Base-by-base conservation (phyloP, 768 basidiomycete genomes). In the Mycena capillaripes region DNA sequence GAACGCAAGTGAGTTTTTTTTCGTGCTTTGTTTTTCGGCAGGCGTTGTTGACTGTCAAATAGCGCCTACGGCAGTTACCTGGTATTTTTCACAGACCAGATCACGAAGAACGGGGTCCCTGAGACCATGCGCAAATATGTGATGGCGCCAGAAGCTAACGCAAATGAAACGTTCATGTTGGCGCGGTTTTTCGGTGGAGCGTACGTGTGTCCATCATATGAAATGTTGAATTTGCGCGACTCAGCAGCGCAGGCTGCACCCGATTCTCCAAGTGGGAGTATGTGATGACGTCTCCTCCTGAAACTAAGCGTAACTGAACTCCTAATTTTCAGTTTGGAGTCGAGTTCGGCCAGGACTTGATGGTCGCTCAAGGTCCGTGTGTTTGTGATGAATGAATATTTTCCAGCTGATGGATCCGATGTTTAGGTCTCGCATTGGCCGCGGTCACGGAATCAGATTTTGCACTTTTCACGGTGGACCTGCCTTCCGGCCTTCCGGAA, bases 1-100 rank as follows among this genome's bases (percentile, higher is more conserved):
- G 76, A 85, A 40, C 80, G 76, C 34, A 80, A 79, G 86, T 86
- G 52, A 57, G 82, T 73, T 14, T 36, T 23, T n/a, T 63, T 42
- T 7, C n/a, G n/a, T 25, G n/a, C n/a, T 1, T 1, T 4, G 12
- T 10, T 42, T 38, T 25, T 0, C 3, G 23, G 2, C 3, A 36
- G 8, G n/a, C 10, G 14, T 56, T 2, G 2, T 34, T 63, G 21
- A 67, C 40, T 0, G 6, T 3, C 1, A 6, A 12, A 0, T 29
- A 75, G 74, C 23, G 74, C 74, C 0, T 75, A 75, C 40, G 74
- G 62, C 7, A 69, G 70, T 16, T 75, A 75, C 21, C 25, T 71
- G 19, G 66, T 30, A 0, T 75, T 75, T 53, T 75, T 75, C 48
- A 8, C 58, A 3, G 44, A 65, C 0, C 36, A 72, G 29, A 48